phyloP scores from a whole-genome alignment of 352 stramenopile genomes.

The Achlya hypogyna region DNA sequence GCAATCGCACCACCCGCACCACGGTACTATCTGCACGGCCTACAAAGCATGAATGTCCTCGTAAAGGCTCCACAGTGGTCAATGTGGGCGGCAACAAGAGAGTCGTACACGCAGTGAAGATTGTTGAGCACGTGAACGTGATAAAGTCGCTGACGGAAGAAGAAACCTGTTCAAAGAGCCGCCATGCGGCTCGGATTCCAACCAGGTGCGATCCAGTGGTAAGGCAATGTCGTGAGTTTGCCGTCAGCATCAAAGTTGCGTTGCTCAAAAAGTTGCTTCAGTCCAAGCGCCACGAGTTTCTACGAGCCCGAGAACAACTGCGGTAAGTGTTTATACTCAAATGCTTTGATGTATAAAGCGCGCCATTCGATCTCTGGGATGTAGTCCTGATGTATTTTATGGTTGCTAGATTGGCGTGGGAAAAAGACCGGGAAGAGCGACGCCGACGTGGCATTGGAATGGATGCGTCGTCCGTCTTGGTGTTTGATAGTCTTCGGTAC shows the following conservation, averaged over 20 bases:
- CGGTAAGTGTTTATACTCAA: not conserved
- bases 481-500: constrained; percentile 50
- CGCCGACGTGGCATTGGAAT: constrained; percentile 52
- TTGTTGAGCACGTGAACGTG: constrained; percentile 7
- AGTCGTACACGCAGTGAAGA: not conserved
- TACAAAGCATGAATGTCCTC: too few species aligned
- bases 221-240: too few species aligned
- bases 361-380: not conserved
- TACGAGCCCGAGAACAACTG: not conserved
- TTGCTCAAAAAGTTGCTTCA: constrained; percentile 10
- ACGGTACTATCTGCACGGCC: too few species aligned
- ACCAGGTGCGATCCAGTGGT: not conserved
- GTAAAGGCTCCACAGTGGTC: too few species aligned
- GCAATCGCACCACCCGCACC: too few species aligned
- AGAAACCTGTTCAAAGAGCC: not conserved
- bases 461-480: constrained; percentile 59
- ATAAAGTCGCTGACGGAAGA: not conserved
- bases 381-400: not conserved
- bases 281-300: constrained; percentile 4
- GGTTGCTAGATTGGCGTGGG: constrained; percentile 36
- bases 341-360: not conserved
- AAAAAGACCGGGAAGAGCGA: constrained; percentile 35
- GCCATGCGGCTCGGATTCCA: not conserved
- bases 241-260: not conserved
- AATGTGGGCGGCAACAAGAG: not conserved